Evolutionary conservation across 768 basidiomycete species (phyloP).

Genomic region (Stropharia rugosoannulata): DNA sequence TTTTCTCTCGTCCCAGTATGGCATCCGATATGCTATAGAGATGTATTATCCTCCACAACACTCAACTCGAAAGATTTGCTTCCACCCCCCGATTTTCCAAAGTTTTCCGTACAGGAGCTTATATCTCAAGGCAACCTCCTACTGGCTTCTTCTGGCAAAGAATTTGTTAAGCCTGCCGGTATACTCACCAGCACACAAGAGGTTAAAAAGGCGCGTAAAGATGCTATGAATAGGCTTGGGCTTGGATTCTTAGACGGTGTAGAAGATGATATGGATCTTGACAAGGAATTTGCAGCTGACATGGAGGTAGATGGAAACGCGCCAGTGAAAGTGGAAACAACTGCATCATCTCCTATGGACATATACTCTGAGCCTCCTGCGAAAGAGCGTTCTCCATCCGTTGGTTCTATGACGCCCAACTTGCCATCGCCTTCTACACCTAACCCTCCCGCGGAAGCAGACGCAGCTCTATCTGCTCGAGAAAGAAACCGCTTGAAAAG

Average conservation of each 20-base stretch:
- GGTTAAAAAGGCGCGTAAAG: slow-evolving; percentile 84
- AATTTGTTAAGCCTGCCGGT: slow-evolving; percentile 75
- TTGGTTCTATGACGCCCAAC: slow-evolving; percentile 48
- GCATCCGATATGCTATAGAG: slow-evolving; percentile 46
- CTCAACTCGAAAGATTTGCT: slow-evolving; percentile 21
- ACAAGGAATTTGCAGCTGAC: slow-evolving; percentile 74
- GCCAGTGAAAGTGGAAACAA: slow-evolving; percentile 38
- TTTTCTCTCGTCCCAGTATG: slow-evolving; percentile 83
- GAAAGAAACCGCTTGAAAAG: slow-evolving; percentile 94
- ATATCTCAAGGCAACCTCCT: slow-evolving; percentile 77
- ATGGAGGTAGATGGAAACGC: slow-evolving; percentile 47
- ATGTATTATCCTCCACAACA: slow-evolving; percentile 23
- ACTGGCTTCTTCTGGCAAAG: slow-evolving; percentile 91
- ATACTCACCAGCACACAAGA: slow-evolving; percentile 75
- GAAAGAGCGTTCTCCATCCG: slow-evolving; percentile 39
- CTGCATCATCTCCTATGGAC: slow-evolving; percentile 42
- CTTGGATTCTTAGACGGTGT: slow-evolving; percentile 82
- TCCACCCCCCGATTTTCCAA: slow-evolving; percentile 58
- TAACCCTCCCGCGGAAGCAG: slow-evolving; percentile 41
- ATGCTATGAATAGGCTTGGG: slow-evolving; percentile 86
- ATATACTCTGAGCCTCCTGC: slow-evolving; percentile 35
- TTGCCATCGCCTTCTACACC: slow-evolving; percentile 49
- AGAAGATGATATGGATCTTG: slow-evolving; percentile 82
- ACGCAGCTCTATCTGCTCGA: slow-evolving; percentile 75
- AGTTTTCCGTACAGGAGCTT: slow-evolving; percentile 75